phyloP scores from a whole-genome alignment of 306 rosid species.

The Sechiopsis laciniata region DNA sequence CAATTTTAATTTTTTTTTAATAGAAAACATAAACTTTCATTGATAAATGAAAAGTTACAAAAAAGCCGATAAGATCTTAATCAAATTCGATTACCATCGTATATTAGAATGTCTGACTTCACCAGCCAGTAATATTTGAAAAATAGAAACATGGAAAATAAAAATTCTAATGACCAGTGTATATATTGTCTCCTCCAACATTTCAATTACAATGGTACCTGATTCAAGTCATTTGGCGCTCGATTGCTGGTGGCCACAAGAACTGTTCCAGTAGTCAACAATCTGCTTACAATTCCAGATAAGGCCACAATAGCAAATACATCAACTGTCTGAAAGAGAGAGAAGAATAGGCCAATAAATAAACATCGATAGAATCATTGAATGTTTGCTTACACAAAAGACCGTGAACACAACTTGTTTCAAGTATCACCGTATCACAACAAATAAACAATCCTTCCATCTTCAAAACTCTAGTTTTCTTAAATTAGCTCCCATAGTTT shows the following conservation, averaged over 20 bases:
- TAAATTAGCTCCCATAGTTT: background rate
- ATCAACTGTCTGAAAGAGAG: constrained; percentile 92
- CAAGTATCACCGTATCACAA: background rate
- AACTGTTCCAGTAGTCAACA: constrained; percentile 80
- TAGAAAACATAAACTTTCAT: too few species aligned
- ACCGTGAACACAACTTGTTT: background rate
- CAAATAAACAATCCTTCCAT: background rate
- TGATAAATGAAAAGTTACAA: too few species aligned
- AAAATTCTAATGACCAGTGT: background rate
- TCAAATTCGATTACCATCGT: background rate
- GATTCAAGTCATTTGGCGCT: constrained; percentile 79
- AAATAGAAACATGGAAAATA: background rate
- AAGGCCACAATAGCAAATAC: constrained; percentile 98
- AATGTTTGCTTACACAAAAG: constrained; percentile 9
- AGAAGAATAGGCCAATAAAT: background rate
- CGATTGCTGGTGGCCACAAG: constrained; percentile 95
- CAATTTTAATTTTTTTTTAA: background rate
- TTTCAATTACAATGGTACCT: constrained; percentile 37
- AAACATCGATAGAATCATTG: background rate
- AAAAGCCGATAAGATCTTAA: background rate
- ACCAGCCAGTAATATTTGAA: background rate
- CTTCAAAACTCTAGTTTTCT: background rate
- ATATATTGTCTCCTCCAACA: constrained; percentile 10
- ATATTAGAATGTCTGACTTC: background rate
- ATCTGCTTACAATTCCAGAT: constrained; percentile 96